Percentiles rank a stretch among this genome's conserved stretches.
These are phyloP conservation scores for Exsudoporus frostii DNA, from an alignment of 768 basidiomycete genomes.

Conservation along the genomic window DNA sequence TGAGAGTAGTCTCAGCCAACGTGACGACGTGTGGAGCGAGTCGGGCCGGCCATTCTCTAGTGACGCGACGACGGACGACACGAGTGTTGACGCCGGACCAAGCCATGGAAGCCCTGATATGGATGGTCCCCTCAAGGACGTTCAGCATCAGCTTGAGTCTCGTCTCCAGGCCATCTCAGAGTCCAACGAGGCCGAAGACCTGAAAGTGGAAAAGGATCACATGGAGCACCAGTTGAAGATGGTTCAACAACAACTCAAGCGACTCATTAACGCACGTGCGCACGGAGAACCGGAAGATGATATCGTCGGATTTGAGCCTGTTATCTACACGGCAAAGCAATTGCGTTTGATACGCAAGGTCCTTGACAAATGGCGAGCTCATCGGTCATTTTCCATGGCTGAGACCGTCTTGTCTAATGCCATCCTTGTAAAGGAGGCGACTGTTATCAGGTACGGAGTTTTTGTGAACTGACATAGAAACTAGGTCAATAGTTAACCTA, in stretches of 20 bases:
- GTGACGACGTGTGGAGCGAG: constrained; percentile 89
- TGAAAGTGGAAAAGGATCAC: constrained; percentile 88
- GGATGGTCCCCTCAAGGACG: constrained; percentile 62
- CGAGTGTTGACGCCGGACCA: constrained; percentile 68
- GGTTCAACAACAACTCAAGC: constrained; percentile 79
- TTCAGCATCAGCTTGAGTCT: constrained; percentile 72
- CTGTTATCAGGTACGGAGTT: constrained; percentile 72
- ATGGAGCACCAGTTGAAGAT: constrained; percentile 86
- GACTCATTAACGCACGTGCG: constrained; percentile 71
- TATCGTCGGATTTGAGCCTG: constrained; percentile 67
- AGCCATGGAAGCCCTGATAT: constrained; percentile 64
- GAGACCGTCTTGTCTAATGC: constrained; percentile 84
- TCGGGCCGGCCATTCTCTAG: constrained; percentile 75
- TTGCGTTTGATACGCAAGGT: constrained; percentile 79
- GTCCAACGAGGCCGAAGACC: constrained; percentile 75
- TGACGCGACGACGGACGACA: constrained; percentile 83
- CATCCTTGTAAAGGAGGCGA: constrained; percentile 88
- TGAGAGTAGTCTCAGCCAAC: constrained; percentile 84
- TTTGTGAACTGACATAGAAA: not conserved
- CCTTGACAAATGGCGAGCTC: constrained; percentile 80
- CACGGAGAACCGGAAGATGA: constrained; percentile 72
- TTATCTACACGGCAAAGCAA: constrained; percentile 79
- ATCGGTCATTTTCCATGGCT: constrained; percentile 88
- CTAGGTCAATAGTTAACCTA: constrained; percentile 1
- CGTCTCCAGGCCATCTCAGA: constrained; percentile 60